These are phyloP conservation scores for Lyophyllum shimeji DNA, from an alignment of 768 basidiomycete species.

Conservation along the genomic window DNA sequence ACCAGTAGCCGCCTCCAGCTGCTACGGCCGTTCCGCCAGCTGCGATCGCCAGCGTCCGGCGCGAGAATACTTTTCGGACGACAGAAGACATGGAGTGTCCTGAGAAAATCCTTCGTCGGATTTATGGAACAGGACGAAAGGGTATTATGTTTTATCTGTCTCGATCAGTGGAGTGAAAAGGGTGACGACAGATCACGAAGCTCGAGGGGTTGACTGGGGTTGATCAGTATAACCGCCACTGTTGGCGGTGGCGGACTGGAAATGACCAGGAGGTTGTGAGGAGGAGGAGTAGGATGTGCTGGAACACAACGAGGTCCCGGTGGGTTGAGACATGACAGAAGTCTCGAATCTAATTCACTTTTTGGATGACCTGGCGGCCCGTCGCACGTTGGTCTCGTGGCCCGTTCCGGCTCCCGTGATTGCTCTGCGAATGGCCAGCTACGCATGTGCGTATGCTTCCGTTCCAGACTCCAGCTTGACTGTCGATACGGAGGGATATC, in stretches of 20 bases:
- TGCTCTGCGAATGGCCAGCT: not conserved
- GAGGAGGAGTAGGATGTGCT: too few relatives aligned
- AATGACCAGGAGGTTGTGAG: too few relatives aligned
- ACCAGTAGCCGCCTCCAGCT: constrained; percentile 64
- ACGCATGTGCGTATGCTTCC: not conserved
- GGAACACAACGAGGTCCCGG: not conserved
- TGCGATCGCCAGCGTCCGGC: constrained; percentile 52
- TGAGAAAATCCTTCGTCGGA: not conserved
- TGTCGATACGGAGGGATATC: not conserved
- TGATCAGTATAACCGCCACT: not conserved
- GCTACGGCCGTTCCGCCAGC: constrained; percentile 52
- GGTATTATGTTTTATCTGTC: not conserved
- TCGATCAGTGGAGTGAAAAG: not conserved
- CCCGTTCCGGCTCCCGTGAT: not conserved
- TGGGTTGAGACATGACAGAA: not conserved
- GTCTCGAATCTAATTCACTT: not conserved
- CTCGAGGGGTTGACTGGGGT: not conserved
- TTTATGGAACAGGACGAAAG: not conserved
- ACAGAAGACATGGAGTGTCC: constrained; percentile 22
- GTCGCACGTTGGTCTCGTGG: not conserved
- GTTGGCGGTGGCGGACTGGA: not conserved
- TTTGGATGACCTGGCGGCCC: not conserved
- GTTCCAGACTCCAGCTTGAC: not conserved
- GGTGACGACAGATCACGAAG: not conserved
- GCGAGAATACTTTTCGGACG: constrained; percentile 47